phyloP scores from a whole-genome alignment of 1,284 basidiomycete genomes.

The Melampsora larici-populina region DNA sequence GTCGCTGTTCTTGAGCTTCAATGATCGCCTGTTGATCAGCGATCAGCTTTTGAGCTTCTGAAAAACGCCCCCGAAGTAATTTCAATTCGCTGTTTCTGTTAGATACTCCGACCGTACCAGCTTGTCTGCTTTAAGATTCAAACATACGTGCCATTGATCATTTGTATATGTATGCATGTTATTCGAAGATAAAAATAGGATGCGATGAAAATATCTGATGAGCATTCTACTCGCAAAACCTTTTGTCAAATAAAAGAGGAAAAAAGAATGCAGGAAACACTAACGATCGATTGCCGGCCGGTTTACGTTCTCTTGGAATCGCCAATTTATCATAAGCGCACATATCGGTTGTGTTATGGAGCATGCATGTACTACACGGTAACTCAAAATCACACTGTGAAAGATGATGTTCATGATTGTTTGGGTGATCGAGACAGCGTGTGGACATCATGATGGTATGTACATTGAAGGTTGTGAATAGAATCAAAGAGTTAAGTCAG shows the following conservation, averaged over 20 bases:
- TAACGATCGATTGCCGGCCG: constrained; percentile 2
- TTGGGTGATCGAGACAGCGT: not conserved
- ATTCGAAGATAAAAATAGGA: not conserved
- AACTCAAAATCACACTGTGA: constrained; percentile 42
- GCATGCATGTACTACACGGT: constrained; percentile 38
- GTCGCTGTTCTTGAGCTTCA: constrained; percentile 5
- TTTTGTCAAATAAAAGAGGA: not conserved
- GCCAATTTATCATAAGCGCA: constrained; percentile 37
- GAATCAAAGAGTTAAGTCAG: too few species aligned
- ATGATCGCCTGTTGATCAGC: constrained; percentile 27
- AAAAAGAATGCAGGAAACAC: constrained; percentile 8
- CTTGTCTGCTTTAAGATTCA: not conserved
- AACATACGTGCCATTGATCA: not conserved
- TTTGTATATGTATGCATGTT: not conserved
- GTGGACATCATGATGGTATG: not conserved
- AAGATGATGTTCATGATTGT: not conserved
- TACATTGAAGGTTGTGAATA: too few species aligned
- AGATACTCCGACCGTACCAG: not conserved
- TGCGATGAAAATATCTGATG: too few species aligned
- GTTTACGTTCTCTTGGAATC: constrained; percentile 27
- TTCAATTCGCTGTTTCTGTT: constrained; percentile 24
- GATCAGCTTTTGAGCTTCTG: constrained; percentile 39
- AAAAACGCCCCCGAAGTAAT: constrained; percentile 9
- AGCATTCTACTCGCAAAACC: not conserved
- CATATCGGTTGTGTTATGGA: constrained; percentile 35